Evolutionary conservation across 2,329 filamentous ascomycete genomes (phyloP).

Genomic region (Verticillium zaregamsianum): DNA sequence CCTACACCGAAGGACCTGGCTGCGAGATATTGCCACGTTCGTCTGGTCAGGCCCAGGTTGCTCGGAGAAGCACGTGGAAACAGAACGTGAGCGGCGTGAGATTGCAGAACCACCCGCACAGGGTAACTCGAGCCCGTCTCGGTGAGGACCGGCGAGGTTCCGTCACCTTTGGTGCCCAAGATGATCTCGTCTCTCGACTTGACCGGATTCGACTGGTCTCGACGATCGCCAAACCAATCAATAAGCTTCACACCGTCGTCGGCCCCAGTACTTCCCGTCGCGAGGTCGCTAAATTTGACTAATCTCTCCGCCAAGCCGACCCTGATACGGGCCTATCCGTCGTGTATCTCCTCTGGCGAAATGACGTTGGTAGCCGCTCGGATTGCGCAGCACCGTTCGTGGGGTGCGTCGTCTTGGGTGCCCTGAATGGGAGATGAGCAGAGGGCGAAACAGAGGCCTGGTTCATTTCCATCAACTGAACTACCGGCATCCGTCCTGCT

Average conservation of each 20-base stretch:
- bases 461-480: slow-evolving; percentile 12
- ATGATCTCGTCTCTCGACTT: not conserved
- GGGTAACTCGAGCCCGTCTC: too few species aligned
- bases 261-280: slow-evolving; percentile 6
- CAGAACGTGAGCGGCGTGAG: too few species aligned
- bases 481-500: slow-evolving; percentile 12
- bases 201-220: not conserved
- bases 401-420: slow-evolving; percentile 1
- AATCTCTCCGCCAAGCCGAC: slow-evolving; percentile 7
- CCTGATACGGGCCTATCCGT: slow-evolving; percentile 6
- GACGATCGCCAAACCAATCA: not conserved
- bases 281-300: slow-evolving; percentile 1
- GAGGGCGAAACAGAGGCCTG: not conserved
- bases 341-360: slow-evolving; percentile 2
- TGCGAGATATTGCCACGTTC: not conserved
- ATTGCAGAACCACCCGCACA: too few species aligned
- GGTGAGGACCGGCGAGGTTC: not conserved
- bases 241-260: not conserved
- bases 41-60: not conserved
- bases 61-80: too few species aligned
- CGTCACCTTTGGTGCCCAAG: not conserved
- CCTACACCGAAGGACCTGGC: not conserved
- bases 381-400: slow-evolving; percentile 1
- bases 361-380: not conserved
- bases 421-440: slow-evolving; percentile 9